Base-by-base conservation (phyloP, 1,284 basidiomycete species). In the Meripilus lineatus region DNA sequence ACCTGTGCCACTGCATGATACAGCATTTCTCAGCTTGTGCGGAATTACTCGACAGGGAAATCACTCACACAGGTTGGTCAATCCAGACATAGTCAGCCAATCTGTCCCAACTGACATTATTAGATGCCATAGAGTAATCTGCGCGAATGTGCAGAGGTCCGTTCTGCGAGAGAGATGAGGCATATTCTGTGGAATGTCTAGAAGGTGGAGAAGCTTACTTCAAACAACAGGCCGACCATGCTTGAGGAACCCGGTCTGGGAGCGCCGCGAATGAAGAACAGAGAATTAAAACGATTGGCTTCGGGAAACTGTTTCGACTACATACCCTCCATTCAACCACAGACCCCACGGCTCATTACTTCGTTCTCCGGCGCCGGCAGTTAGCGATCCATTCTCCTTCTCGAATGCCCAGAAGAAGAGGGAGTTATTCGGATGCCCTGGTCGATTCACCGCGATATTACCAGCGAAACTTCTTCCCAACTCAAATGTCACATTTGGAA, bases 351-450 rank as follows among this genome's bases (percentile, higher is more conserved):
- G 84, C 32, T 75, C 66, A 17, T 66, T 58, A 44, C 64, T 55
- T 15, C 56, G 56, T 30, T 55, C 51, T 22, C 51, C 48, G 13
- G 55, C 56, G 18, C 51, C 46, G 4, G 63, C 57, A 6, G 81
- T 82, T 46, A 87, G 62, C 1, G 84, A 86, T 4, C 81, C 82
- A 11, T 68, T 58, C 3, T 66, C 64, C 32, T 75, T 76, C 57
- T 88, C 84, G 49, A 81, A 77, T 2, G 69, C 84, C 71, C 77
- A 77, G 61, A 88, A 88, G 64, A 85, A 88, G 2, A 88, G 65
- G 0, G 84, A 84, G 48, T 86, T 67, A 46, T 87, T 84, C 0
- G 79, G 79, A n/a, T 67, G 60, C 7, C 49, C 54, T 7, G 48
- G 46, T 30, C 83, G 70, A 49, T 80, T 67, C 2, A 87, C 81